Evolutionary conservation across 2,329 filamentous ascomycete species (phyloP), one percentile per base, ranked within the genome.

Genomic region (Bipolaris bicolor): DNA sequence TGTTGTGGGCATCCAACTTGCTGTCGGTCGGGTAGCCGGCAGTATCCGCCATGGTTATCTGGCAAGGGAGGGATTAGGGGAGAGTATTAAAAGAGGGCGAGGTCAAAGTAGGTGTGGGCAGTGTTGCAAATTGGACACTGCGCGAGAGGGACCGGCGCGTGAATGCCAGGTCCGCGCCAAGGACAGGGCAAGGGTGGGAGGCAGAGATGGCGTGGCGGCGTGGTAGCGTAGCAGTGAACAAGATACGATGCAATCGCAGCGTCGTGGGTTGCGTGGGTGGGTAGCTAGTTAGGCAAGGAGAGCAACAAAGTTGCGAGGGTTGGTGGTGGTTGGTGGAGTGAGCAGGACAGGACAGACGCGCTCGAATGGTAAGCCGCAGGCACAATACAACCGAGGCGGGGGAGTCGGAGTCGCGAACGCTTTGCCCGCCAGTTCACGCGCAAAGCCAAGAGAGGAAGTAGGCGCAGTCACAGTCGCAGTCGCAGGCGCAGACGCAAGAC

Each of bases 21-120:
- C 68, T 62, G 54, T 75, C 67, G 55, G 74, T 70, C 36, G 71
- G 72, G 52, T 77, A 77, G 50, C 72, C 72, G 62, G 75, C 74
- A 56, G 72, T 76, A 49, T 77, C 74, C 47, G 74, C 73, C 74
- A 77, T 77, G 37, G 26, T 37, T 37, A 4, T 41, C 46, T 29
- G 24, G 16, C 10, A 43, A 1, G 24, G 24, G 10, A 13, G 24
- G 20, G 26, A 50, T 39, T 20, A 3, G 20, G 49, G 39, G 37
- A 24, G 37, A 40, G 31, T 50, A 43, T 54, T 36, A 47, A 29
- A 33, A 16, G 51, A 33, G n/a, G 22, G 47, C 22, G 18, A 31
- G 7, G 15, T 51, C 18, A 24, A 40, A 13, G 36, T 22, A 49
- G 26, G 15, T 31, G 7, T 45, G 22, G 31, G 9, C 34, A 26